A percentile compares a stretch with the other conserved stretches of the same genome.
Conservation (phyloP, 208 protist genomes). For the Leishmania aethiopica region DNA sequence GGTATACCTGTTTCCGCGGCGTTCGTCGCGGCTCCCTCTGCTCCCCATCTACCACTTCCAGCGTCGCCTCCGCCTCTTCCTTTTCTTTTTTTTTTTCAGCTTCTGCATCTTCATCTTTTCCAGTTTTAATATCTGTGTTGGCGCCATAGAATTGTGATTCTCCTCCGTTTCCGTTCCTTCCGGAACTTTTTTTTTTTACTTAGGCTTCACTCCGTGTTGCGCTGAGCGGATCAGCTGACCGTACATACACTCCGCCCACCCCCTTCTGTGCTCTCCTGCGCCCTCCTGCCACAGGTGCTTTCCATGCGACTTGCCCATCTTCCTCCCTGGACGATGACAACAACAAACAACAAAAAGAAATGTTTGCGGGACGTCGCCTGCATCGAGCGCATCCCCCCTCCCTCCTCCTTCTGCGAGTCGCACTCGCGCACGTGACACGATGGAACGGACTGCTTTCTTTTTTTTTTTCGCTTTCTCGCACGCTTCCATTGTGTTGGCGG, state of each 20-base stretch:
- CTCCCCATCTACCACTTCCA: neutral
- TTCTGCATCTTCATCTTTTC: neutral
- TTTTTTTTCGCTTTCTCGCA: neutral
- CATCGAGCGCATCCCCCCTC: neutral
- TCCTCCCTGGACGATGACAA: neutral
- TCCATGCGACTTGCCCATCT: neutral
- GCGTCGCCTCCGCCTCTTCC: neutral
- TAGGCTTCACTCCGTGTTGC: neutral
- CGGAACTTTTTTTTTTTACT: neutral
- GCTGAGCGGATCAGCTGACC: neutral
- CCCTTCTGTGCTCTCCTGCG: neutral
- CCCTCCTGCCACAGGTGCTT: neutral
- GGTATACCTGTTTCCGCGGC: no score
- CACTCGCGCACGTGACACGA: neutral
- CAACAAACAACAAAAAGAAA: neutral
- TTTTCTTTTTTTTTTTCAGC: neutral
- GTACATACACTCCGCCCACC: neutral
- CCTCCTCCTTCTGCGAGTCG: neutral
- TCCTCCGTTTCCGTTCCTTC: neutral
- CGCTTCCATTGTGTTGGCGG: neutral
- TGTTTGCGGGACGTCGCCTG: neutral
- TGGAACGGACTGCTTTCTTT: slow-evolving; percentile 1
- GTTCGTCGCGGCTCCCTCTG: neutral
- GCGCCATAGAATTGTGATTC: slow-evolving; percentile 5
- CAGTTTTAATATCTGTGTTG: neutral